These are phyloP conservation scores for Isochrysis galbana DNA, from an alignment of 78 protist species.

Conservation along the genomic window DNA sequence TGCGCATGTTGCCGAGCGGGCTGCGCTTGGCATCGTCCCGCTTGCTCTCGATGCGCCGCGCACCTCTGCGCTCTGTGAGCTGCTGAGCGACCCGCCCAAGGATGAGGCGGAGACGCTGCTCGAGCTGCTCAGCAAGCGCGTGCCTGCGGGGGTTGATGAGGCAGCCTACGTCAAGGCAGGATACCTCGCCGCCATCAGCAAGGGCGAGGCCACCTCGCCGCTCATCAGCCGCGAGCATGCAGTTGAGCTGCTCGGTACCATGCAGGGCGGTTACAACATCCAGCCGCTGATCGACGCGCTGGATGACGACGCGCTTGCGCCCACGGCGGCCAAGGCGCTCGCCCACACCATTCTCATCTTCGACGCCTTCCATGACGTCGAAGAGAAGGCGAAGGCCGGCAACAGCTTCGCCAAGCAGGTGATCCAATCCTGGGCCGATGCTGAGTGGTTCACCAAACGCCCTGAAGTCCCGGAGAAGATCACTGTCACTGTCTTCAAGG, in stretches of 20 bases:
- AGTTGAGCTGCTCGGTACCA: slow-evolving; percentile 51
- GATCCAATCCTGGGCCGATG: slow-evolving; percentile 58
- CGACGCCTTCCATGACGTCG: slow-evolving; percentile 63
- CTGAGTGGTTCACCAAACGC: slow-evolving; percentile 51
- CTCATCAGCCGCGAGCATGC: slow-evolving; percentile 22
- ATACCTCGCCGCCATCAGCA: slow-evolving; percentile 48
- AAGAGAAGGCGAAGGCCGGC: slow-evolving; percentile 35
- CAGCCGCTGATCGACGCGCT: slow-evolving; percentile 47
- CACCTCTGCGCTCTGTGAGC: background rate
- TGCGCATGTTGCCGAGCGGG: slow-evolving; percentile 45
- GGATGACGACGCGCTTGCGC: slow-evolving; percentile 31
- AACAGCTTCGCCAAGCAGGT: background rate
- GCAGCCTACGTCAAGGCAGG: slow-evolving; percentile 62
- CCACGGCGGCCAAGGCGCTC: slow-evolving; percentile 24
- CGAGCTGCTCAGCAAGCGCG: slow-evolving; percentile 32
- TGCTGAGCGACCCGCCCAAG: slow-evolving; percentile 5
- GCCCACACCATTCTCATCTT: slow-evolving; percentile 46
- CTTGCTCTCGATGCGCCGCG: slow-evolving; percentile 44
- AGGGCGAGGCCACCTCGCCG: background rate
- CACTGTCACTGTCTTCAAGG: slow-evolving; percentile 55
- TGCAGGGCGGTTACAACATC: slow-evolving; percentile 72
- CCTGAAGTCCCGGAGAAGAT: slow-evolving; percentile 55
- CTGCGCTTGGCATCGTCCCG: slow-evolving; percentile 34
- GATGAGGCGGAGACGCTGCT: slow-evolving; percentile 36
- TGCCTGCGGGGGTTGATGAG: slow-evolving; percentile 65